Base-by-base conservation (phyloP, 345 rosid species). In the Triadica sebifera region DNA sequence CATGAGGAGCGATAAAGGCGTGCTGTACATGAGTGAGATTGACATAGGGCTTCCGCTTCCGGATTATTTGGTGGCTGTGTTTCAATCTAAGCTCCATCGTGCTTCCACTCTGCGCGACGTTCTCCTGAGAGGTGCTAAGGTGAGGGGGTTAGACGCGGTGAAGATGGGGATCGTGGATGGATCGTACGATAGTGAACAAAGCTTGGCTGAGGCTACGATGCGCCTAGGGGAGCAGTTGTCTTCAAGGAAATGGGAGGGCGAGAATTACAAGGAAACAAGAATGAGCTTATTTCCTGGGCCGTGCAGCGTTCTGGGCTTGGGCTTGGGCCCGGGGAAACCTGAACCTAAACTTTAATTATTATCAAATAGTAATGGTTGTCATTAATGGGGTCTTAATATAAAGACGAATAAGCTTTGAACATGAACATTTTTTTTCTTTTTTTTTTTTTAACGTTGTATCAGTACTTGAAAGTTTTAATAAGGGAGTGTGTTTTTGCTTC, bases 21-120 rank as follows among this genome's bases (percentile, higher is more conserved):
- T 93, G 66, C 69, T 92, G 53, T 93, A 88, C 87, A 92, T 92
- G 98, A 85, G 90, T 71, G 97, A 91, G 71, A 75, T 90, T 24
- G 91, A 91, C 51, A 61, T 89, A 12, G 91, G 92, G 78, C 86
- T 91, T 2, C 55, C 87, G 24, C 6, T 88, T 65, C 94, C 98
- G 12, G 88, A 86, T n/a, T 88, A 89, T 53, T 87, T 88, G 66
- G 34, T 71, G 67, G 86, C 86, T 17, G 12, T 87, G 83, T 46
- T 87, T 0, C 37, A 85, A 65, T 84, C 83, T 12, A 92, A 94
- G 87, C 1, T 85, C 17, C 83, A 86, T 8, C 74, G 81, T 19
- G 81, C 76, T 10, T 55, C 81, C 70, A 87, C 84, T 34, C 81
- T 80, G 83, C 69, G 94, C 13, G 90, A 92, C 41, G 34, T 91